Base-by-base conservation (phyloP, 2,329 filamentous ascomycete genomes). In the Phoma herbarum region DNA sequence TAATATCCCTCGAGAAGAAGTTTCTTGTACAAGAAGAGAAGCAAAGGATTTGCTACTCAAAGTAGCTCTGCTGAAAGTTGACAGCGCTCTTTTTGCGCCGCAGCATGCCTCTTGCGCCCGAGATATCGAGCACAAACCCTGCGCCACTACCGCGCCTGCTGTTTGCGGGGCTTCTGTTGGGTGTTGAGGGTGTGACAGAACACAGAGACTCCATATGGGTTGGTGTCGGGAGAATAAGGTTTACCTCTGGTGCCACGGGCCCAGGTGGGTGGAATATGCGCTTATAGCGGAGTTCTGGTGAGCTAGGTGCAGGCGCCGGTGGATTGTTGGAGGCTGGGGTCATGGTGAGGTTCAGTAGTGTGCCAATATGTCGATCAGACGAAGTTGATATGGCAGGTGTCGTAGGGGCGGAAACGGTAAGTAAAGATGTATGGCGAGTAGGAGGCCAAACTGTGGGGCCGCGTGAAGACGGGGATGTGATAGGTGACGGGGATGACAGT, bases 221-320 rank as follows among this genome's bases (percentile, higher is more conserved):
- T 23, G 52, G 52, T n/a, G 31, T 43, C 0, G 62, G 52, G 37
- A 52, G 42, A 10, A 57, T 49, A 28, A 56, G 52, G 23, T 43
- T 48, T 14, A 57, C n/a, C 25, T 69, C 66, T 4, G 63, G 61
- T 3, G 61, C 62, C 12, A 64, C 61, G 2, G 63, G 62, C 1
- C 60, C 60, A 2, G 68, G 60, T 1, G 70, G 66, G 29, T 81
- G 79, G 57, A 81, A 81, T 0, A 81, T 63, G 4, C 70, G 70
- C 65, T 80, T 80, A 59, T 81, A 82, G 4, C 72, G 71, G 1
- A 72, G 58, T 53, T 80, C 78, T 1, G 78, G 76, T 1, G 74
- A 74, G 61, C 77, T 80, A 0, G 76, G 75, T 10, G 49, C 59
- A 42, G 64, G 31, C 28, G 45, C 35, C 42, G 64, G 35, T 35